Percentiles rank a stretch among this genome's conserved stretches.
Conservation (phyloP, 768 basidiomycete genomes). For the Leucogyrophana mollusca region DNA sequence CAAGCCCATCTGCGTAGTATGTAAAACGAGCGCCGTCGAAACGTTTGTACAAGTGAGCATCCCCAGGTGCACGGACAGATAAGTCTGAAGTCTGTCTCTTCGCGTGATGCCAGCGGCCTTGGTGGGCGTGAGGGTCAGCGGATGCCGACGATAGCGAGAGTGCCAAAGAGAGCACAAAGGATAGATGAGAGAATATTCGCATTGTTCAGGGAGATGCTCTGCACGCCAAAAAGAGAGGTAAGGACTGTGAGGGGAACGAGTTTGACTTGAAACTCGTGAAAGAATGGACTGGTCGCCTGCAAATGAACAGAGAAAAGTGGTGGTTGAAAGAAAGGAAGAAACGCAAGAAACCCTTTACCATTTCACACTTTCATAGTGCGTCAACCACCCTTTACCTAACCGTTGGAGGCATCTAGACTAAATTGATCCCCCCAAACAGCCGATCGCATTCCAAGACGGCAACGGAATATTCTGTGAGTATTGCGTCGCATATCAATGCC, state of each 20-base stretch:
- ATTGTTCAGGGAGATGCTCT: constrained; percentile 9
- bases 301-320: background rate
- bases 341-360: background rate
- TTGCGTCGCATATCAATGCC: no score
- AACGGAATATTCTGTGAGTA: no score
- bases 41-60: constrained; percentile 20
- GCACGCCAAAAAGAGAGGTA: background rate
- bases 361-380: no score
- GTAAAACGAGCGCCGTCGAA: constrained; percentile 28
- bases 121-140: constrained; percentile 17
- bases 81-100: constrained; percentile 18
- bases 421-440: no score
- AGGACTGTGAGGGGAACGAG: background rate
- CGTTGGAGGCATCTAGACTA: no score
- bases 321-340: background rate
- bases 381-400: no score
- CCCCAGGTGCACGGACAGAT: constrained; percentile 23
- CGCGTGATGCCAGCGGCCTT: constrained; percentile 19
- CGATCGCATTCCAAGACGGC: no score
- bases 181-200: constrained; percentile 20
- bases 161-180: constrained; percentile 15
- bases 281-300: background rate
- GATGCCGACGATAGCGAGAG: constrained; percentile 13
- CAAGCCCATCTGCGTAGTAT: constrained; percentile 41
- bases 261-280: background rate